Evolutionary conservation across 371 early-diverging fungal species (phyloP), one percentile per base, ranked within the genome.

Genomic region (Actinomortierella ambigua): DNA sequence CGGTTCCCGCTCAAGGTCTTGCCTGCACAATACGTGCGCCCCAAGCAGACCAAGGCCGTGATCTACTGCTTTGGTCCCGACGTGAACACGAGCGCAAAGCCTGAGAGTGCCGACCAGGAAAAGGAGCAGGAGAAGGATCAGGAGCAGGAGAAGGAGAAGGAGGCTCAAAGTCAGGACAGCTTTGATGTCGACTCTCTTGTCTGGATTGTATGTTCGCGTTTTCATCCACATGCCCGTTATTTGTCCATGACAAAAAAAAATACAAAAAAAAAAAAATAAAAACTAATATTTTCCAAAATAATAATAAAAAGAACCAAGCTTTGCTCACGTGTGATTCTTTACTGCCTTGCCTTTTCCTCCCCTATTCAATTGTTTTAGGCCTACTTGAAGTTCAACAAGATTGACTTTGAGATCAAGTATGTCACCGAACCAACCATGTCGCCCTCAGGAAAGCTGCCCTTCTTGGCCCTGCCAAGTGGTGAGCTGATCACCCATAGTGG

Each of bases 121-220:
- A 47, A 24, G 8, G 49, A 59, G 23, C n/a, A 65, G 29, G 51
- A 55, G 20, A 22, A 4, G 6, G 26, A 40, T 9, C 23, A 9
- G 8, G 51, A 47, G 17, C 41, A 48, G 8, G 23, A 39, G 23
- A 22, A 53, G 1, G 44, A 42, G 26, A 60, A 60, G 13, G 54
- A 54, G 26, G 13, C 18, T 3, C 26, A 6, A 4, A 28, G 50
- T 11, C 48, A 48, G 8, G 75, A 67, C 62, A 73, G 75, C 64
- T 73, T 73, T 56, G 75, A 73, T 24, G 75, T 63, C 2, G 75
- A 73, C 18, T 73, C 75, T 11, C 75, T 73, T 57, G 63, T 66
- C 34, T 73, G 75, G 75, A 73, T 73, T 67, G 75, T 53, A 67
- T 43, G 57, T 49, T 22, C 24, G 11, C 24, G 24, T 34, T 23